phyloP scores from a whole-genome alignment of 768 basidiomycete species.

The Termitomyces sp. region DNA sequence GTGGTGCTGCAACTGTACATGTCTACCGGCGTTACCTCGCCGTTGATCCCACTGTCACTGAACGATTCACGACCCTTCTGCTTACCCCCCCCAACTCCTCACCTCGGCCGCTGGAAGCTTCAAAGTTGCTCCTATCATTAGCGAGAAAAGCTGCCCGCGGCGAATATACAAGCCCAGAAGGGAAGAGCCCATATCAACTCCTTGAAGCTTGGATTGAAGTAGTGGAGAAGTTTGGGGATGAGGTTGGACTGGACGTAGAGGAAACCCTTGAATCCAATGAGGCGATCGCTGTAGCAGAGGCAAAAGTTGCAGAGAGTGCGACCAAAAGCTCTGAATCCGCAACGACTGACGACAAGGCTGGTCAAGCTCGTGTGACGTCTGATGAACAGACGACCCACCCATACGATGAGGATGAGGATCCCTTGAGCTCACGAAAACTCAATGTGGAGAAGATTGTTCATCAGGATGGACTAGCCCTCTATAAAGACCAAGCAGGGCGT shows the following conservation, averaged over 20 bases:
- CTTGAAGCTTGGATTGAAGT: conserved; percentile 90
- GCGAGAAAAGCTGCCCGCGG: conserved; percentile 82
- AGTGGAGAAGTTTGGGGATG: conserved; percentile 85
- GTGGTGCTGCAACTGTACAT: conserved; percentile 70
- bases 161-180: conserved; percentile 81
- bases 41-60: conserved; percentile 76
- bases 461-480: conserved; percentile 80
- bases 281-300: conserved; percentile 37
- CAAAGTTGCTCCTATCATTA: conserved; percentile 81
- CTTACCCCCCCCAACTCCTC: conserved; percentile 49
- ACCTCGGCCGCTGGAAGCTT: conserved; percentile 86
- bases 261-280: conserved; percentile 60
- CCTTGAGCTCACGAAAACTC: conserved; percentile 58
- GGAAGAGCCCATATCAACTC: conserved; percentile 93
- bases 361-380: conserved; percentile 8
- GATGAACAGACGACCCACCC: conserved; percentile 44
- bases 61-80: conserved; percentile 67
- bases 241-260: conserved; percentile 83
- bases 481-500: conserved; percentile 95
- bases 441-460: conserved; percentile 85
- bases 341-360: conserved; percentile 41
- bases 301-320: conserved; percentile 25
- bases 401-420: conserved; percentile 84
- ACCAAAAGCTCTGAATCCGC: conserved; percentile 27
- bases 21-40: conserved; percentile 88